These are phyloP conservation scores for Sequoia sempervirens DNA, from an alignment of 75 land plant genomes.

Conservation along the genomic window DNA sequence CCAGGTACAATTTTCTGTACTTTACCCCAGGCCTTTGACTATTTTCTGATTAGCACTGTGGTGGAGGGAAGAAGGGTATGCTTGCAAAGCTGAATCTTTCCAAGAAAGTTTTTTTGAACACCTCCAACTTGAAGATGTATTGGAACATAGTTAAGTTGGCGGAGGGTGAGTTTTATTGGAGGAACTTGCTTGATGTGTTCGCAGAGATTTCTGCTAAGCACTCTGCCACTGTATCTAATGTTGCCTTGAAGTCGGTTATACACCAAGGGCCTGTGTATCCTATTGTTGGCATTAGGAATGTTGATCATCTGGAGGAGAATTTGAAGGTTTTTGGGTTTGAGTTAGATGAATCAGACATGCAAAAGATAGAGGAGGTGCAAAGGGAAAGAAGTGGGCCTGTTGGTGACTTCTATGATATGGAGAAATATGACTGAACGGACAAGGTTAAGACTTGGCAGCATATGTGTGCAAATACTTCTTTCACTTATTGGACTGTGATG, in stretches of 20 bases:
- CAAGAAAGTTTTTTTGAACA: slow-evolving; percentile 20
- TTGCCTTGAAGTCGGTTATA: slow-evolving; percentile 33
- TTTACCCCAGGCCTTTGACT: slow-evolving; percentile 23
- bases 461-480: not conserved
- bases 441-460: not conserved
- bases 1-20: slow-evolving; percentile 32
- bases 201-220: slow-evolving; percentile 20
- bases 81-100: slow-evolving; percentile 20
- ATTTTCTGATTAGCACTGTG: not conserved
- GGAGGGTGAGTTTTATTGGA: slow-evolving; percentile 30
- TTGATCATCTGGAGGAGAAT: slow-evolving; percentile 26
- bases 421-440: slow-evolving; percentile 7
- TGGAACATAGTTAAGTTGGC: slow-evolving; percentile 30
- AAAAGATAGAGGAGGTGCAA: slow-evolving; percentile 21
- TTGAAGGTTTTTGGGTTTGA: slow-evolving; percentile 17
- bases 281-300: slow-evolving; percentile 25
- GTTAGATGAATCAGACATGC: slow-evolving; percentile 14
- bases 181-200: slow-evolving; percentile 18
- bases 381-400: slow-evolving; percentile 22
- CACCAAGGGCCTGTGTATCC: slow-evolving; percentile 37
- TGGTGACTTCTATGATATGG: slow-evolving; percentile 37
- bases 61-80: slow-evolving; percentile 1
- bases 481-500: not conserved
- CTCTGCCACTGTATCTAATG: slow-evolving; percentile 13
- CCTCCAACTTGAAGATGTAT: slow-evolving; percentile 39